Evolutionary conservation across 306 rosid genomes (phyloP).

Genomic region (Cicer cuneatum): DNA sequence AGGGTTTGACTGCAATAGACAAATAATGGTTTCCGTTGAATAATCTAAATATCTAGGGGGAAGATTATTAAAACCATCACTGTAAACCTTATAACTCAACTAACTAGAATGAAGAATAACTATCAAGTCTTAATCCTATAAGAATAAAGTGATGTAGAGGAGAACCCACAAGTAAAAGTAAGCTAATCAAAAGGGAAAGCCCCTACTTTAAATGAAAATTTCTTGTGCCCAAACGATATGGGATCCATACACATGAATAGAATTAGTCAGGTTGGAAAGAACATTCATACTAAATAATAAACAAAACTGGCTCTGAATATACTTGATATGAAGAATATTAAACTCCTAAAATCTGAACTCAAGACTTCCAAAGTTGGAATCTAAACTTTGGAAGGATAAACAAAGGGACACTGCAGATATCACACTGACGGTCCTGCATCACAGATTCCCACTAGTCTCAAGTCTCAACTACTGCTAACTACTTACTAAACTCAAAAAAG

Average conservation of each 20-base stretch:
- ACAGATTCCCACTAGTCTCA: not conserved
- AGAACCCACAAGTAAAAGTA: not conserved
- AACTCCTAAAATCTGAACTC: not conserved
- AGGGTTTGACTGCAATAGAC: conserved; percentile 14
- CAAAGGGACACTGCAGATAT: not conserved
- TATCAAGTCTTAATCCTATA: not conserved
- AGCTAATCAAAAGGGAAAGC: conserved; percentile 3
- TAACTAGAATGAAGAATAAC: conserved; percentile 14
- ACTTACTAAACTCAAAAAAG: not conserved
- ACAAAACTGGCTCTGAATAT: not conserved
- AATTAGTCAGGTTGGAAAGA: conserved; percentile 22
- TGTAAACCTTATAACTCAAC: not conserved
- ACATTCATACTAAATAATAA: not conserved
- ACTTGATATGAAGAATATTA: not conserved
- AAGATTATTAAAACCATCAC: not conserved
- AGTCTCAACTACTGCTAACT: not conserved
- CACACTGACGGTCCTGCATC: not conserved
- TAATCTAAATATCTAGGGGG: not conserved
- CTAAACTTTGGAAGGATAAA: not conserved
- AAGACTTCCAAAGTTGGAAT: not conserved
- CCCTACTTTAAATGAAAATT: not conserved
- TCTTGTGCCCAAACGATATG: not conserved
- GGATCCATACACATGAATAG: not conserved
- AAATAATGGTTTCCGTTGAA: not conserved
- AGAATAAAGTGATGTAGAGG: conserved; percentile 9